Base-by-base conservation (phyloP, 1,284 basidiomycete genomes). In the Phenoliferia sp. region DNA sequence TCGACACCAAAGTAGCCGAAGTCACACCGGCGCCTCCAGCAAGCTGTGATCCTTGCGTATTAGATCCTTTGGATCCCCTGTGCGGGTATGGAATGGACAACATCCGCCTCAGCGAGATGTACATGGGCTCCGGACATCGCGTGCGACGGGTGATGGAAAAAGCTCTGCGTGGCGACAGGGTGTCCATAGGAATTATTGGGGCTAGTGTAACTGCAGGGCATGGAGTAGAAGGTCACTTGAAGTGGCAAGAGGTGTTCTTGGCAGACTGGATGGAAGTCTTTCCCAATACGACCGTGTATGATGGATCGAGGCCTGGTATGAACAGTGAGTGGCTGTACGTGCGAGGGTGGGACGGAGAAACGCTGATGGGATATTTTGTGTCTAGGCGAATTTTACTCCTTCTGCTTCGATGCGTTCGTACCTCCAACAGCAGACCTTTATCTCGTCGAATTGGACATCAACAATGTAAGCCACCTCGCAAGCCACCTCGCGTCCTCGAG, bases 101-200 rank as follows among this genome's bases (percentile, higher is more conserved):
- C n/a, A n/a, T n/a, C n/a, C n/a, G n/a, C n/a, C n/a, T n/a, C n/a
- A n/a, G n/a, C n/a, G n/a, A n/a, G n/a, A n/a, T n/a, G n/a, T n/a
- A n/a, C n/a, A n/a, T n/a, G n/a, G n/a, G n/a, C n/a, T n/a, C n/a
- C n/a, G n/a, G n/a, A n/a, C n/a, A n/a, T n/a, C n/a, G n/a, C n/a
- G n/a, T n/a, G n/a, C n/a, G n/a, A n/a, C n/a, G n/a, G n/a, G n/a
- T n/a, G n/a, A n/a, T n/a, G n/a, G n/a, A n/a, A n/a, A n/a, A n/a
- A n/a, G 73, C 70, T 15, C n/a, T 69, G 48, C 31, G 63, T 26
- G 74, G 74, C 0, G 69, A 74, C 44, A 29, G 50, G 22, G 39
- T 75, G 31, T 60, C 52, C 54, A 69, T 73, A 10, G 70, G 67
- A 1, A 59, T 71, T 12, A 39, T 75, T 12, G 74, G 73, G 2